Base-by-base conservation (phyloP, 1,284 basidiomycete genomes). In the Gymnopus androsaceus region DNA sequence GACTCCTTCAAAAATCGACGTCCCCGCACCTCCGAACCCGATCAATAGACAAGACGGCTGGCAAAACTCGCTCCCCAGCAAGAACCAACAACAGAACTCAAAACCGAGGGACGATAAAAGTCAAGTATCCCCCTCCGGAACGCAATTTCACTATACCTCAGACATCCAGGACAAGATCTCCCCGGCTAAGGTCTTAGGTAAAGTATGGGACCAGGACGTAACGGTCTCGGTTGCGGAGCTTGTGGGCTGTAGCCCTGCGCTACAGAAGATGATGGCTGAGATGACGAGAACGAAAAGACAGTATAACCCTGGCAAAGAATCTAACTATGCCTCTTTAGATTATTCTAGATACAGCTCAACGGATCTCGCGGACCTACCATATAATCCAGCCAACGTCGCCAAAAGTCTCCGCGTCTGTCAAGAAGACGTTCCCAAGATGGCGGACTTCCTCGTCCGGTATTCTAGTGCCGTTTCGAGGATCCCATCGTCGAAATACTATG, bases 41-140 rank as follows among this genome's bases (percentile, higher is more conserved):
- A 57, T 57, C 36, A 57, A 57, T 33, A 17, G 41, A 23, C 3
- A 38, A 23, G 55, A 57, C 3, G 55, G 55, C 8, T 57, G 55
- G 55, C 48, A 52, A 25, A 12, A 17, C 4, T 51, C 55, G 2
- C 23, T 45, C 28, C 42, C 49, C 1, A 45, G 30, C 6, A 45
- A 46, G 15, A 12, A 50, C 19, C 12, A 31, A 36, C 3, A 28
- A n/a, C 14, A 19, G 14, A 40, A 8, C 7, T 6, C 14, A 40
- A 40, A 19, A 8, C 17, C 14, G 6, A 6, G 9, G 37, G 9
- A 50, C 50, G 23, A 40, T 51, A 4, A 28, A 17, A 9, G 51
- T 56, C 47, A 51, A 47, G 41, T 49, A 51, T n/a, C 42, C 33
- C 7, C n/a, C 33, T 3, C 36, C 36, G 49, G 37, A 28, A 38